Evolutionary conservation across 164 flowering plant species (phyloP).

Genomic region (Magnolia officinalis): DNA sequence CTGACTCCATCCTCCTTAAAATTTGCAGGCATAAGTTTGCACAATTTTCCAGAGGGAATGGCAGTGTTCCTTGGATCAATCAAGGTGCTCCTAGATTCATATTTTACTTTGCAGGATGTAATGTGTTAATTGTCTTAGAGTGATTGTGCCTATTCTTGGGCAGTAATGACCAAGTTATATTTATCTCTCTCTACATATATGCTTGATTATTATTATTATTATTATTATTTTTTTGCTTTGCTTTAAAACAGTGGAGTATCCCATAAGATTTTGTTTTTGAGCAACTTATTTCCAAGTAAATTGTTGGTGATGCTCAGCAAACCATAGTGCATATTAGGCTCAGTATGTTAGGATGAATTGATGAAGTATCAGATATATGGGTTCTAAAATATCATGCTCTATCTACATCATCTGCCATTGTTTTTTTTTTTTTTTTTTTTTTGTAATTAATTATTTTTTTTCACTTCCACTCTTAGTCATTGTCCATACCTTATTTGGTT

Average conservation of each 20-base stretch:
- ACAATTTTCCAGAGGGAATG: constrained; percentile 99
- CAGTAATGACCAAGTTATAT: too few species aligned
- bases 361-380: too few species aligned
- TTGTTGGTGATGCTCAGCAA: background rate
- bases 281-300: background rate
- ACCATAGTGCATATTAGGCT: background rate
- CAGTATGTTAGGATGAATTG: background rate
- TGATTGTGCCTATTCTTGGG: too few species aligned
- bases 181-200: background rate
- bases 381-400: too few species aligned
- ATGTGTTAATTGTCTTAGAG: background rate
- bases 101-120: background rate
- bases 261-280: background rate
- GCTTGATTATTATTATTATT: background rate
- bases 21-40: constrained; percentile 89
- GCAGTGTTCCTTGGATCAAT: constrained; percentile 97
- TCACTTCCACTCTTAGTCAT: too few species aligned
- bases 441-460: too few species aligned
- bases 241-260: background rate
- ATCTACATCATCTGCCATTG: too few species aligned
- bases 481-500: too few species aligned
- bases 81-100: constrained; percentile 47
- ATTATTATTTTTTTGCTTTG: background rate
- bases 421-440: too few species aligned
- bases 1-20: background rate